Evolutionary conservation across 345 rosid genomes (phyloP).

Genomic region (Gossypium thurberi): DNA sequence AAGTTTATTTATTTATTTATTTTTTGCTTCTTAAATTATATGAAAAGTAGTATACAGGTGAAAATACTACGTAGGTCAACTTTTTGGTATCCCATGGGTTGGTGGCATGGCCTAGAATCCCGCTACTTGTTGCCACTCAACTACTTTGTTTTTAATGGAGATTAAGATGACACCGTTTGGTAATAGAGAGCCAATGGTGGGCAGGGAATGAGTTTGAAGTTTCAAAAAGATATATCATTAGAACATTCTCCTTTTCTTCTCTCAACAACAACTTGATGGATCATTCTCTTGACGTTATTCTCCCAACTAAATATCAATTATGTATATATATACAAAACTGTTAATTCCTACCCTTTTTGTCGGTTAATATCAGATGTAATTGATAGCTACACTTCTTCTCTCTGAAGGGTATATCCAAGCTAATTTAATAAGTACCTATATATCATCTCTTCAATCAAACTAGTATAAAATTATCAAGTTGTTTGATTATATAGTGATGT

Average conservation of each 20-base stretch:
- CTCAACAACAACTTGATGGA: slow-evolving; percentile 5
- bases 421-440: background rate
- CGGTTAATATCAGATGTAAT: background rate
- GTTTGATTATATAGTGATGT: background rate
- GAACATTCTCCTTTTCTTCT: slow-evolving; percentile 8
- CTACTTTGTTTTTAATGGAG: background rate
- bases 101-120: slow-evolving; percentile 27
- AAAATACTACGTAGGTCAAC: background rate
- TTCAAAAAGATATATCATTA: slow-evolving; percentile 4
- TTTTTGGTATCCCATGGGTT: slow-evolving; percentile 5
- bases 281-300: background rate
- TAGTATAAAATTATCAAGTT: background rate
- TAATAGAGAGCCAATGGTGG: background rate
- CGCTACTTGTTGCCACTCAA: slow-evolving; percentile 5
- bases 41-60: background rate
- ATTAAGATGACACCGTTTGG: background rate
- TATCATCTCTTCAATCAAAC: background rate
- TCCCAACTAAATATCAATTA: background rate
- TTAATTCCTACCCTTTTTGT: background rate
- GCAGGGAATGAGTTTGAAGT: background rate
- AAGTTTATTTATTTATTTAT: no score
- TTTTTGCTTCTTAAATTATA: no score
- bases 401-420: background rate
- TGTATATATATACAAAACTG: background rate
- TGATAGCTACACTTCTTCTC: background rate